Conservation (phyloP, 768 basidiomycete species). For the Lactifluus echinatus region DNA sequence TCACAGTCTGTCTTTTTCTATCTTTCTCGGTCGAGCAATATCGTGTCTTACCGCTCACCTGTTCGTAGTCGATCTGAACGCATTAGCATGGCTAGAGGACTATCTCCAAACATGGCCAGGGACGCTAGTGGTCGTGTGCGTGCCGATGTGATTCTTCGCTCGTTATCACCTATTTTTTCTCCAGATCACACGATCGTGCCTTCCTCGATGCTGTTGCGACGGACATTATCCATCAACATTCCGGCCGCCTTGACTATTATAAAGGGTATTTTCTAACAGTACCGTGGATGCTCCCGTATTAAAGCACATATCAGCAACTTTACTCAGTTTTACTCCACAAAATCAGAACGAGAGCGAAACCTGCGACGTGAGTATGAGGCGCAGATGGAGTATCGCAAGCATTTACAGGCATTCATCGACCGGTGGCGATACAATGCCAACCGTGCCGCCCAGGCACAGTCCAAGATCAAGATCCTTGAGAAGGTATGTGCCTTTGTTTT, state of each 20-base stretch:
- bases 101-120: conserved; percentile 94
- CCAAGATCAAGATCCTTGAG: conserved; percentile 62
- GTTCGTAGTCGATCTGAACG: conserved; percentile 75
- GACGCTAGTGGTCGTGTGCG: conserved; percentile 86
- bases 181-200: conserved; percentile 91
- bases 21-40: neutral
- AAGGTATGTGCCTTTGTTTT: conserved; percentile 41
- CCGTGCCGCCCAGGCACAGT: conserved; percentile 82
- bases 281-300: neutral
- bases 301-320: conserved; percentile 60
- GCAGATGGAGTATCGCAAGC: conserved; percentile 91
- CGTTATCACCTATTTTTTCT: neutral
- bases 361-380: conserved; percentile 92
- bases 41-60: conserved; percentile 4
- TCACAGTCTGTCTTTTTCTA: conserved; percentile 56
- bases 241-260: conserved; percentile 89
- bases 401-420: conserved; percentile 96
- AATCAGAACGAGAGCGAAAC: conserved; percentile 88
- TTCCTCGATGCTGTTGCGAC: conserved; percentile 98
- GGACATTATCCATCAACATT: conserved; percentile 97
- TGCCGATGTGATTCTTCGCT: conserved; percentile 8
- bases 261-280: conserved; percentile 59
- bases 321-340: conserved; percentile 97
- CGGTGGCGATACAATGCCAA: conserved; percentile 98
- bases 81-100: conserved; percentile 95